Percentiles rank a stretch among this genome's conserved stretches.
Evolutionary conservation across 1,284 basidiomycete genomes (phyloP).

Genomic region (Irpex sp.): DNA sequence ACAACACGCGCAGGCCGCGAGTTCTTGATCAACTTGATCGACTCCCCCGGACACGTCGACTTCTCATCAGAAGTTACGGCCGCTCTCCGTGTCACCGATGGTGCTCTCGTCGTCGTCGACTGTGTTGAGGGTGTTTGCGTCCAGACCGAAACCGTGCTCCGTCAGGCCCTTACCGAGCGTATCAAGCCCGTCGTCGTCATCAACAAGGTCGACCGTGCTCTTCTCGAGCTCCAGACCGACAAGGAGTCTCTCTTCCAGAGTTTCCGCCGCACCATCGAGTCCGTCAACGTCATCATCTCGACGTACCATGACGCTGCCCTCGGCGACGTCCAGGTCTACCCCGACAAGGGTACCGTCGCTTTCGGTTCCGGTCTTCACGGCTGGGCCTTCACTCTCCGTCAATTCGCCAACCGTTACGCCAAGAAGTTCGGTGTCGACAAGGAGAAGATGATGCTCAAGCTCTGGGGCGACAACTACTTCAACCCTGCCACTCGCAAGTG

Average conservation of each 20-base stretch:
- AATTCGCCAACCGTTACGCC: slow-evolving; percentile 92
- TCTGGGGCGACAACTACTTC: slow-evolving; percentile 99
- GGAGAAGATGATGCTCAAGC: slow-evolving; percentile 96
- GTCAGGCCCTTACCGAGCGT: slow-evolving; percentile 96
- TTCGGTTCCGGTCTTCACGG: slow-evolving; percentile 99
- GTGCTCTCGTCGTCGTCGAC: slow-evolving; percentile 98
- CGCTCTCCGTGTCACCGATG: slow-evolving; percentile 99
- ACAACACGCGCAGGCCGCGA: slow-evolving; percentile 63
- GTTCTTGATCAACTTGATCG: slow-evolving; percentile 99
- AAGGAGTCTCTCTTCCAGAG: slow-evolving; percentile 99
- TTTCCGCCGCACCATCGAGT: slow-evolving; percentile 97
- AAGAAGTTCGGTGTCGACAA: slow-evolving; percentile 99
- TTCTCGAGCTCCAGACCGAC: slow-evolving; percentile 96
- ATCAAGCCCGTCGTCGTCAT: slow-evolving; percentile 99
- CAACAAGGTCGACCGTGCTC: slow-evolving; percentile 99
- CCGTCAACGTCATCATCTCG: slow-evolving; percentile 97
- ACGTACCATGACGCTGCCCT: slow-evolving; percentile 94
- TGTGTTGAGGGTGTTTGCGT: slow-evolving; percentile 99
- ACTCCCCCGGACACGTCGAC: slow-evolving; percentile 99
- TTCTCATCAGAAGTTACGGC: slow-evolving; percentile 99
- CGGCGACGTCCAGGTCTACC: slow-evolving; percentile 99
- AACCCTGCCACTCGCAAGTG: slow-evolving; percentile 98
- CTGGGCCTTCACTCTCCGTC: slow-evolving; percentile 98
- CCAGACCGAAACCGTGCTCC: slow-evolving; percentile 98
- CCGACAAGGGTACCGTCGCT: slow-evolving; percentile 97